A percentile compares a stretch with the other conserved stretches of the same genome.
Conservation (phyloP, 148 eudicot species). For the Drosera capensis region DNA sequence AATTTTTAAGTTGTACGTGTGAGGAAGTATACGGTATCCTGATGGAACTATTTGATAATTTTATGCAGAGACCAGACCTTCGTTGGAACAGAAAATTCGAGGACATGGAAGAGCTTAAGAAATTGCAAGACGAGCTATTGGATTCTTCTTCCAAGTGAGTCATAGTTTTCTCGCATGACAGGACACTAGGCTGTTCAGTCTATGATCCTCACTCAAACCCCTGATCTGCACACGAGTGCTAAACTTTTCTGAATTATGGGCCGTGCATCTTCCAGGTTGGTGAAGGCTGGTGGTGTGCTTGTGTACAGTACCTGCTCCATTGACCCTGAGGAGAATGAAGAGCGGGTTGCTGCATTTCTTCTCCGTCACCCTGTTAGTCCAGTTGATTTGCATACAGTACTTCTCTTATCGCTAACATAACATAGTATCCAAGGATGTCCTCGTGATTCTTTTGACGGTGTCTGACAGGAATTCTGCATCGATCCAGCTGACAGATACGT, state of each 20-base stretch:
- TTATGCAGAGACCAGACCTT: constrained; percentile 70
- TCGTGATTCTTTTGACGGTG: not conserved
- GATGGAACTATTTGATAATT: not conserved
- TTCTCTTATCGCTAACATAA: not conserved
- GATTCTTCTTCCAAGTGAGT: constrained; percentile 79
- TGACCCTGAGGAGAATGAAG: constrained; percentile 90
- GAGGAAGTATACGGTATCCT: not conserved
- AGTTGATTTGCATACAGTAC: not conserved
- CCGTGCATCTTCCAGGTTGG: constrained; percentile 77
- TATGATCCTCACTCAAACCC: not conserved
- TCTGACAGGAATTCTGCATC: constrained; percentile 49
- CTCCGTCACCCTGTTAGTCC: constrained; percentile 52
- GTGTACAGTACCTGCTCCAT: constrained; percentile 93
- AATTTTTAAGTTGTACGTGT: not conserved
- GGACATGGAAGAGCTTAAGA: constrained; percentile 80
- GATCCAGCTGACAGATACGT: constrained; percentile 55
- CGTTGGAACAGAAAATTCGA: constrained; percentile 90
- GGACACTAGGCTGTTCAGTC: not conserved
- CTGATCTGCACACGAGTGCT: not conserved
- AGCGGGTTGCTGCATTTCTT: constrained; percentile 72
- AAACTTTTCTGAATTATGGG: constrained; percentile 1
- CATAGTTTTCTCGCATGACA: constrained; percentile 6
- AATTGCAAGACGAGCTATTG: constrained; percentile 72
- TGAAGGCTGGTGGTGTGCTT: constrained; percentile 67
- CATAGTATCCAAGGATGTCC: not conserved